Evolutionary conservation across 495 filamentous ascomycete species (phyloP), one percentile per base, ranked within the genome.

Genomic region (Xylaria scruposa): DNA sequence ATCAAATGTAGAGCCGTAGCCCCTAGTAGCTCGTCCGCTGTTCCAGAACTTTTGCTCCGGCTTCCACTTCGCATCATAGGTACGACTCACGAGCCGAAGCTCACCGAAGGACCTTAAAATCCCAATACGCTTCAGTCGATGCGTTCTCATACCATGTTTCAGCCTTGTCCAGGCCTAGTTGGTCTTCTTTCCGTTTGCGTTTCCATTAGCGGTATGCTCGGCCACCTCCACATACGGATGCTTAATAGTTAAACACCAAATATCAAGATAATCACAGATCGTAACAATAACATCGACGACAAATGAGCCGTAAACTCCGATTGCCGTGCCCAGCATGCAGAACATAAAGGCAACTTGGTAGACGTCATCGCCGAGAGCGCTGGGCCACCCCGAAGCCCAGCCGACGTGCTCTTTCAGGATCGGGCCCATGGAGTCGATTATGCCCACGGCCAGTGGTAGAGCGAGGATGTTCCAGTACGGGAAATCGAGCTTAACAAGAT

Each of bases 161-260:
- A 15, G 15, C 15, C 47, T 54, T 42, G 36, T 36, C 15, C 1
- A n/a, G 46, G 59, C 17, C 51, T 68, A 81, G 12, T 81, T 74
- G 40, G 38, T 72, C 77, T 80, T 83, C 74, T 80, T 83, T 44
- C 75, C 77, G 51, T 74, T 79, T n/a, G 33, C 56, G 5, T 33
- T 26, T 21, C 29, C 42, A 51, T 76, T 9, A 19, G 12, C 58
- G 0, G 70, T 65, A 24, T 76, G 75, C 60, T 85, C 80, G 24
- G 70, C 70, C 5, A 68, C 81, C 76, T 85, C 84, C 7, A 85
- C 83, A 71, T 84, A 88, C 46, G 87, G 87, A 75, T 95, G 91
- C 86, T 99, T 99, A 80, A 99, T 99, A 0, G 92, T 97, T 81
- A 98, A 85, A 77, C 96, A 99, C 93, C 94, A 98, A 76, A 99